Base-by-base conservation (phyloP, 2,329 filamentous ascomycete genomes). In the Ascocoryne sarcoides region DNA sequence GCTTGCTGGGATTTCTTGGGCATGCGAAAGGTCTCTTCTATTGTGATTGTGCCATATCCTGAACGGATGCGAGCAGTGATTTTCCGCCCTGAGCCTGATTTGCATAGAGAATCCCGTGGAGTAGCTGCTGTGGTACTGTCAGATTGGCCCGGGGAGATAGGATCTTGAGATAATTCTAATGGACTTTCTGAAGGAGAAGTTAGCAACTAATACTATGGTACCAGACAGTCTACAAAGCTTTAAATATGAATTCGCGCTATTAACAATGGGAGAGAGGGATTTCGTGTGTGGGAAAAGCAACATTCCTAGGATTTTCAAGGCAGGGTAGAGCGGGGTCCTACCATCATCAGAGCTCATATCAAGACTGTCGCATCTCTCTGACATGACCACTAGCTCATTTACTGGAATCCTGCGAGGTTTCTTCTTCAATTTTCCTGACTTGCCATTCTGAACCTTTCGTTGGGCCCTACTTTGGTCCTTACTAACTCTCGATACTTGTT, bases 141-240 rank as follows among this genome's bases (percentile, higher is more conserved):
- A 38, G 3, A 17, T 36, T 32, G 17, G 15, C 28, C 10, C 32
- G 52, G 49, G 7, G 48, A 52, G n/a, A 54, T 52, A 10, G 49
- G 50, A 31, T 57, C 53, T 31, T 52, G 37, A 10, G 46, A 43
- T 3, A 55, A 32, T 17, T 54, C 48, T 10, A 17, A 17, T 16
- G 43, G 38, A 17, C 38, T 15, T 10, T 39, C 48, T 48, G 12
- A 5, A n/a, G n/a, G n/a, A n/a, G n/a, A n/a, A n/a, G n/a, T n/a
- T n/a, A n/a, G n/a, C n/a, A n/a, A n/a, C n/a, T n/a, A n/a, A n/a
- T n/a, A n/a, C n/a, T n/a, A n/a, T n/a, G n/a, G n/a, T n/a, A n/a
- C n/a, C n/a, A n/a, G n/a, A n/a, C n/a, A n/a, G n/a, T n/a, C n/a
- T n/a, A n/a, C n/a, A n/a, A n/a, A n/a, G n/a, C n/a, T n/a, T n/a